Evolutionary conservation across 2,329 filamentous ascomycete species (phyloP).

Genomic region (Monilinia vaccinii-corymbosi): DNA sequence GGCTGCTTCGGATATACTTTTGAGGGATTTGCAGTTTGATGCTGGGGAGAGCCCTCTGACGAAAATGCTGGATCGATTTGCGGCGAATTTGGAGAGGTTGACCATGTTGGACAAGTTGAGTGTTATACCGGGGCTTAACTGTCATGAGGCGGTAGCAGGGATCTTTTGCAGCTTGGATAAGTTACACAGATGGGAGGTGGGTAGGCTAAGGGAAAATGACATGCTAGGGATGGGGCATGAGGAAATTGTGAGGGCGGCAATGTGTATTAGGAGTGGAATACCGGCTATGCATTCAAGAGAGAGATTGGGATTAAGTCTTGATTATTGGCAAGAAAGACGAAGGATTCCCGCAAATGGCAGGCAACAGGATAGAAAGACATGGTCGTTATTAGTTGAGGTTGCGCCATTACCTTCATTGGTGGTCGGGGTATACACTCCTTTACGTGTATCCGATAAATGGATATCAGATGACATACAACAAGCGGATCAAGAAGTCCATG

Average conservation of each 20-base stretch:
- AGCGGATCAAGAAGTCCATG: slow-evolving; percentile 37
- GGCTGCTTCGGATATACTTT: slow-evolving; percentile 55
- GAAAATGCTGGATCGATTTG: slow-evolving; percentile 61
- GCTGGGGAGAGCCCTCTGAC: slow-evolving; percentile 56
- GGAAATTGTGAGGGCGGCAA: slow-evolving; percentile 26
- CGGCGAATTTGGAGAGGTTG: slow-evolving; percentile 60
- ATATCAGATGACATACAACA: slow-evolving; percentile 60
- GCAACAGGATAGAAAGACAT: slow-evolving; percentile 37
- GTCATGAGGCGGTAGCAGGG: slow-evolving; percentile 67
- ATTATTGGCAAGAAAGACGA: slow-evolving; percentile 66
- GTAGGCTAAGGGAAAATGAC: slow-evolving; percentile 41
- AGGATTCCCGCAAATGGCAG: slow-evolving; percentile 34
- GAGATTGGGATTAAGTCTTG: slow-evolving; percentile 59
- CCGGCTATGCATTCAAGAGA: slow-evolving; percentile 62
- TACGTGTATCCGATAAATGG: slow-evolving; percentile 67
- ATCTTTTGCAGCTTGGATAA: slow-evolving; percentile 61
- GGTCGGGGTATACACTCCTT: slow-evolving; percentile 40
- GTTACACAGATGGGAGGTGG: slow-evolving; percentile 63
- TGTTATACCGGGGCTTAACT: slow-evolving; percentile 57
- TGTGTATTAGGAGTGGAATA: slow-evolving; percentile 61
- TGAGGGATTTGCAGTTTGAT: slow-evolving; percentile 51
- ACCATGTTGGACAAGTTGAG: slow-evolving; percentile 65
- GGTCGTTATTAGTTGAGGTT: slow-evolving; percentile 62
- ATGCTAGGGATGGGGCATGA: slow-evolving; percentile 38
- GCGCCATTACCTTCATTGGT: slow-evolving; percentile 35